Base-by-base conservation (phyloP, 2,329 filamentous ascomycete species). In the Penicillium sclerotigenum region DNA sequence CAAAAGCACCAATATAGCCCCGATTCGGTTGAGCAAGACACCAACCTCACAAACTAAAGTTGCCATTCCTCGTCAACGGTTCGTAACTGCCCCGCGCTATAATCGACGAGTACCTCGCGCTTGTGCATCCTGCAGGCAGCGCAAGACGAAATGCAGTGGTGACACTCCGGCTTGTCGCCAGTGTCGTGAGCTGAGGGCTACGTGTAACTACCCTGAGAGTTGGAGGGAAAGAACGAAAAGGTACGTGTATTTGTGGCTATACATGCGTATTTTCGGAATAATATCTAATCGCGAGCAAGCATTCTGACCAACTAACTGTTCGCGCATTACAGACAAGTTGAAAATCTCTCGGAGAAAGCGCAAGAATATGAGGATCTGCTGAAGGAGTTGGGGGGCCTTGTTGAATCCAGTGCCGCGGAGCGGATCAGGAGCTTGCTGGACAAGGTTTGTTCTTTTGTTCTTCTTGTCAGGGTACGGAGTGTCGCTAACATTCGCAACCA, bases 121-220 rank as follows among this genome's bases (percentile, higher is more conserved):
- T n/a, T 75, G 73, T 40, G 71, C 75, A 58, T 70, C 72, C 4
- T 75, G 73, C 52, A 65, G 73, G 33, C 63, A 67, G 47, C 65
- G 71, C 33, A 75, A 75, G 58, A 74, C 71, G 20, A 75, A 74
- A 62, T 75, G 73, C 57, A 70, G 69, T 56, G 73, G 73, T 14
- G 73, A 74, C 52, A 68, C 67, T 5, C 73, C 73, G 8, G 59
- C 67, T 20, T 75, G 73, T 58, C 62, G 68, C 40, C 71, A 74
- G 36, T 75, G 73, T 56, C 63, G 68, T 31, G 72, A 75, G 43
- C 58, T 72, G 38, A 67, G 69, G 34, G 67, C 69, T 28, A 56
- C 59, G 8, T 75, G 73, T 58, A 66, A 64, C 37, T 75, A 75
- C 49, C 72, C 71, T 2, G 71, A 71, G 54, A 72, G 72, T 26